Conservation (phyloP, 2,329 filamentous ascomycete species). For the Plectosphaerella plurivora region DNA sequence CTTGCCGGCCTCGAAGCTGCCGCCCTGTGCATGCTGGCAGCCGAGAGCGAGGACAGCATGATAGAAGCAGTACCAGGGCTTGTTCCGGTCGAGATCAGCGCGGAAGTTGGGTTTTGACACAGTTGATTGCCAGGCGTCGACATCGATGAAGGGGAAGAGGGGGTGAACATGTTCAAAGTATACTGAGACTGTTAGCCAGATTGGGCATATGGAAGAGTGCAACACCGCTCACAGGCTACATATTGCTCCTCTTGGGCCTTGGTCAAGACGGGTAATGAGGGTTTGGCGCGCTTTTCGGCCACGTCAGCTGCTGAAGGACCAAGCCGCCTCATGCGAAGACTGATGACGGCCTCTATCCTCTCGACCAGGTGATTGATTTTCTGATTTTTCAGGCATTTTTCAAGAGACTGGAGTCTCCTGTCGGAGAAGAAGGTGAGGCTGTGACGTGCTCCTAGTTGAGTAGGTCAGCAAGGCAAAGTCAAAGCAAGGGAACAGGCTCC, state of each 20-base stretch:
- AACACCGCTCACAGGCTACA: not conserved
- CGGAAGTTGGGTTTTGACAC: conserved; percentile 19
- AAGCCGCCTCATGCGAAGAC: conserved; percentile 7
- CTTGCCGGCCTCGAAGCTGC: conserved; percentile 31
- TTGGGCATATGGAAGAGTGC: not conserved
- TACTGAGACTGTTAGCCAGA: conserved; percentile 12
- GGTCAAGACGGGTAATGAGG: not conserved
- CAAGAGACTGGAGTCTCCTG: conserved; percentile 21
- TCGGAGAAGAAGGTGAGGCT: conserved; percentile 24
- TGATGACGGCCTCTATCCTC: conserved; percentile 19
- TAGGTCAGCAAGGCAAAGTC: conserved; percentile 1
- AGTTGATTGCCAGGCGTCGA: conserved; percentile 25
- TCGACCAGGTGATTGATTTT: conserved; percentile 21
- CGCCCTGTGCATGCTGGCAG: conserved; percentile 26
- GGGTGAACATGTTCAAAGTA: conserved; percentile 35
- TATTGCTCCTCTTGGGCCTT: not conserved
- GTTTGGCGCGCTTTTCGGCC: not conserved
- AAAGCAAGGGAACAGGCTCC: not conserved
- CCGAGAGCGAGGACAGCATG: conserved; percentile 31
- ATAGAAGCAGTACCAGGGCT: conserved; percentile 32
- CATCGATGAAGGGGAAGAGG: conserved; percentile 34
- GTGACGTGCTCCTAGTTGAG: conserved; percentile 16
- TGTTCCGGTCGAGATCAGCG: conserved; percentile 17
- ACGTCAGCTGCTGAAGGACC: not conserved
- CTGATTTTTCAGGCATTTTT: conserved; percentile 19